These are phyloP conservation scores for Teunomyces lycoperdinae DNA, from an alignment of 805 yeast genomes.

Conservation along the genomic window DNA sequence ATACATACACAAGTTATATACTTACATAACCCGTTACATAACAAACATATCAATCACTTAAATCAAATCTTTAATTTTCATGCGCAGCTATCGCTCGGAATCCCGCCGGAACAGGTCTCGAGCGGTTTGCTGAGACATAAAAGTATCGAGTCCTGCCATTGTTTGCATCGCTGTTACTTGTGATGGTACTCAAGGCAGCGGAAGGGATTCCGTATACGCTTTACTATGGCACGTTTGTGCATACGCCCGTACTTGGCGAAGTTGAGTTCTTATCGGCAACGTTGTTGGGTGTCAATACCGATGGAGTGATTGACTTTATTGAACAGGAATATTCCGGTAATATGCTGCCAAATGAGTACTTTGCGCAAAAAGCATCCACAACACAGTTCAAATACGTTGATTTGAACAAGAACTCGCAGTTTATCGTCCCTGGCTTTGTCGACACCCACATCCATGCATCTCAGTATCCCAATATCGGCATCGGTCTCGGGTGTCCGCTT, in stretches of 20 bases:
- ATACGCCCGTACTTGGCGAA: conserved; percentile 59
- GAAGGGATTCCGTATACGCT: conserved; percentile 35
- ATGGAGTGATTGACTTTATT: conserved; percentile 52
- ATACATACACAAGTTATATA: too few relatives aligned
- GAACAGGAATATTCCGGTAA: conserved; percentile 10
- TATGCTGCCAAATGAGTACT: conserved; percentile 19
- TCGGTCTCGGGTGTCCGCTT: conserved; percentile 81
- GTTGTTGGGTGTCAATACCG: conserved; percentile 58
- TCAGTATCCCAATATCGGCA: conserved; percentile 45
- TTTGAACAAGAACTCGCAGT: conserved; percentile 40
- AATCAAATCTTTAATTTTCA: too few relatives aligned
- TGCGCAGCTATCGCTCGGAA: not conserved
- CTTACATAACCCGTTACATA: too few relatives aligned
- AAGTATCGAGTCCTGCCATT: too few relatives aligned
- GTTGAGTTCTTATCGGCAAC: conserved; percentile 56
- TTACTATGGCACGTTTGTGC: conserved; percentile 69
- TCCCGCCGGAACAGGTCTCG: not conserved
- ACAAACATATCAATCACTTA: too few relatives aligned
- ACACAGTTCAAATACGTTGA: conserved; percentile 17
- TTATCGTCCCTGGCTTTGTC: conserved; percentile 57
- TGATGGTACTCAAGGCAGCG: conserved; percentile 3
- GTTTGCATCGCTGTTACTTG: not conserved
- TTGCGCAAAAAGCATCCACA: conserved; percentile 6
- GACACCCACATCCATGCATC: conserved; percentile 48
- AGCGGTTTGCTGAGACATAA: too few relatives aligned